Evolutionary conservation across 1,284 basidiomycete genomes (phyloP).

Genomic region (Trichosporon faecale): DNA sequence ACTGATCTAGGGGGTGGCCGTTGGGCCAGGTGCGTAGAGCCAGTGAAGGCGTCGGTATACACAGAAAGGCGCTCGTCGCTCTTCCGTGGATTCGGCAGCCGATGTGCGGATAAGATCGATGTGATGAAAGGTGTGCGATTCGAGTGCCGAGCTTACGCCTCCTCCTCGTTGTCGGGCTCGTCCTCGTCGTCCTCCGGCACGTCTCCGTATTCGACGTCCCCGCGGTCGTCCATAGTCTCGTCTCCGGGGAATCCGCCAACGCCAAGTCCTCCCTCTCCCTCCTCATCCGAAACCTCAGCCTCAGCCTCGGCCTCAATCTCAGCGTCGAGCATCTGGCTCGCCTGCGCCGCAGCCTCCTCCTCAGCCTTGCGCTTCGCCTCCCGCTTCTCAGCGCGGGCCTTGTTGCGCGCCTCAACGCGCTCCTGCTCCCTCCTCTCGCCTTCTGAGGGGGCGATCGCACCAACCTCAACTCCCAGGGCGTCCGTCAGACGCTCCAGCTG

Average conservation of each 20-base stretch:
- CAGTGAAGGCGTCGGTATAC: too few relatives aligned
- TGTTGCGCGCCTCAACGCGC: constrained; percentile 31
- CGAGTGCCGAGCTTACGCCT: constrained; percentile 7
- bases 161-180: constrained; percentile 41
- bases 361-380: constrained; percentile 24
- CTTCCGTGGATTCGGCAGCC: too few relatives aligned
- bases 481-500: constrained; percentile 50
- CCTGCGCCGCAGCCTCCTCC: constrained; percentile 30
- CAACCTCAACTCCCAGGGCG: constrained; percentile 48
- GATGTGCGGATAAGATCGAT: neutral
- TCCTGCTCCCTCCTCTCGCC: constrained; percentile 37
- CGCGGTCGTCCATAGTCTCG: constrained; percentile 34
- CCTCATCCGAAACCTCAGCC: constrained; percentile 23
- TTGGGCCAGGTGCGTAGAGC: neutral
- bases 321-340: constrained; percentile 22
- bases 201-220: constrained; percentile 44
- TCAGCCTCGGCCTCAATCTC: constrained; percentile 22
- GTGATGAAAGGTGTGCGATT: neutral
- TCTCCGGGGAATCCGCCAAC: constrained; percentile 32
- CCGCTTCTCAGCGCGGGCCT: constrained; percentile 24
- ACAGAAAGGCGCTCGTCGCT: too few relatives aligned
- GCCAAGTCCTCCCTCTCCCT: constrained; percentile 29
- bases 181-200: constrained; percentile 36
- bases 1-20: neutral
- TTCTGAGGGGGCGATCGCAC: constrained; percentile 40